Conservation (phyloP, 371 early-diverging fungal genomes). For the Lichtheimia corymbifera region DNA sequence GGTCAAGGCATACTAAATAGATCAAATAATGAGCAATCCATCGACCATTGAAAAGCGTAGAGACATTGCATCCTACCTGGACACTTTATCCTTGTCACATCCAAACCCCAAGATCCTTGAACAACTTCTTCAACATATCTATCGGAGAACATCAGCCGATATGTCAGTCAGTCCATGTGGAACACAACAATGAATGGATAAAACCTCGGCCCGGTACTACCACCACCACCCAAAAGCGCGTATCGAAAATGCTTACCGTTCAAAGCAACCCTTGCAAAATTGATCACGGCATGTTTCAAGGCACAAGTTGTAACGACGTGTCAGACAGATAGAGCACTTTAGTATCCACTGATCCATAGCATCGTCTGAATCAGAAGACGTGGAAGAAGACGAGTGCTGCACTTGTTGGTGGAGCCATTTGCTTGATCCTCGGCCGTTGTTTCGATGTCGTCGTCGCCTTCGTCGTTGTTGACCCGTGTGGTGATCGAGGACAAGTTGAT, state of each 20-base stretch:
- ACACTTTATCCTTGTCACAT: slow-evolving; percentile 62
- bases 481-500: slow-evolving; percentile 33
- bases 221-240: too few relatives aligned
- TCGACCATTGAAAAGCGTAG: neutral
- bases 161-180: neutral
- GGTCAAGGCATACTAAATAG: slow-evolving; percentile 56
- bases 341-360: slow-evolving; percentile 67
- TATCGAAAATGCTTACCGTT: slow-evolving; percentile 39
- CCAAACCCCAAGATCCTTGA: slow-evolving; percentile 66
- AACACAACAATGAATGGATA: neutral
- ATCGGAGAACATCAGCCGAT: neutral
- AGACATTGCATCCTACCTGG: slow-evolving; percentile 35
- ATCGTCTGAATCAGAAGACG: slow-evolving; percentile 22
- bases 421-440: slow-evolving; percentile 4
- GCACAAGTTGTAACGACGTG: slow-evolving; percentile 59
- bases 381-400: neutral
- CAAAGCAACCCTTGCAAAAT: slow-evolving; percentile 67
- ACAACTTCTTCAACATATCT: slow-evolving; percentile 68
- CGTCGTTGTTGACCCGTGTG: slow-evolving; percentile 17
- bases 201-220: neutral
- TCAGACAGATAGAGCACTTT: slow-evolving; percentile 70
- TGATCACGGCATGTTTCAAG: slow-evolving; percentile 68
- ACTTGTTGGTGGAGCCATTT: neutral
- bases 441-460: neutral
- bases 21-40: too few relatives aligned